phyloP scores from a whole-genome alignment of 2,329 filamentous ascomycete genomes.

The Calonectria pseudoturangicola region DNA sequence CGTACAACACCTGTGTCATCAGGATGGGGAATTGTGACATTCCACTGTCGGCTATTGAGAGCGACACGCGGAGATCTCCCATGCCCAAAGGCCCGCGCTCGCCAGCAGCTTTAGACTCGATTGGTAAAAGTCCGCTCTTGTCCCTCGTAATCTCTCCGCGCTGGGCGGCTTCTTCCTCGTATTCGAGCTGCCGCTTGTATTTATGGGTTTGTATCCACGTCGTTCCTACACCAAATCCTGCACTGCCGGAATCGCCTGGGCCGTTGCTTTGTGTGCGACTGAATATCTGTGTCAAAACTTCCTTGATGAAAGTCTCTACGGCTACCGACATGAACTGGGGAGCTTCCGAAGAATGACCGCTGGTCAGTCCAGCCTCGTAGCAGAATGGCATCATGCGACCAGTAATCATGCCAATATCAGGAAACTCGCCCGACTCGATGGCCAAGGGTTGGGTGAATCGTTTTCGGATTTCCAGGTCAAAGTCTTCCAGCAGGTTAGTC shows the following conservation, averaged over 20 bases:
- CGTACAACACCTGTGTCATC: conserved; percentile 80
- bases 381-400: conserved; percentile 81
- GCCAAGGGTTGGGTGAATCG: conserved; percentile 78
- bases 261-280: conserved; percentile 79
- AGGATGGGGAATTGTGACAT: conserved; percentile 87
- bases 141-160: conserved; percentile 85
- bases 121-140: conserved; percentile 84
- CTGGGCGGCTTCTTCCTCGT: conserved; percentile 83
- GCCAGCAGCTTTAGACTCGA: conserved; percentile 85
- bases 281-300: conserved; percentile 78
- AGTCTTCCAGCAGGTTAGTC: conserved; percentile 66
- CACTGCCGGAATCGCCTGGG: conserved; percentile 76
- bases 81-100: conserved; percentile 84
- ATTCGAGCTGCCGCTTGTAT: conserved; percentile 83
- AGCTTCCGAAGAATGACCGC: conserved; percentile 76
- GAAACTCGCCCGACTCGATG: conserved; percentile 81
- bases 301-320: conserved; percentile 80
- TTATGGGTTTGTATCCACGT: conserved; percentile 86
- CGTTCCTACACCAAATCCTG: conserved; percentile 78
- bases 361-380: conserved; percentile 78
- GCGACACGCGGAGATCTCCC: conserved; percentile 84
- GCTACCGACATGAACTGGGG: conserved; percentile 79
- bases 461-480: conserved; percentile 81
- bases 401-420: conserved; percentile 78
- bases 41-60: conserved; percentile 85